Evolutionary conservation across 331 rosid genomes (phyloP).

Genomic region (Rosa hybrid): DNA sequence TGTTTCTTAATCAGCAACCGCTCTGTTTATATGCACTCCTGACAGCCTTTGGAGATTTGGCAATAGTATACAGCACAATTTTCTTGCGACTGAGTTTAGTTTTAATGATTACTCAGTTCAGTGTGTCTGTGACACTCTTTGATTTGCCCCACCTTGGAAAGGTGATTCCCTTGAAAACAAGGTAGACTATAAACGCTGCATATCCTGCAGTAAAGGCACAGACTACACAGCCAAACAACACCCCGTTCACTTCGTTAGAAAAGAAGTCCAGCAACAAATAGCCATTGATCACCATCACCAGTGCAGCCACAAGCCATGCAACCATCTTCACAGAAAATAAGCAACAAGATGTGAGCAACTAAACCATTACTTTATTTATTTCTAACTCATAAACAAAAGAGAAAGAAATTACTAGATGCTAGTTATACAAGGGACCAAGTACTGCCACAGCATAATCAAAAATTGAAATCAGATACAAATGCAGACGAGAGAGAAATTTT

Average conservation of each 20-base stretch:
- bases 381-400: neutral
- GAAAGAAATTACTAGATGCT: neutral
- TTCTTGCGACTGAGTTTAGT: neutral
- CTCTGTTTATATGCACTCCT: neutral
- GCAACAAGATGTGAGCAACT: slow-evolving; percentile 11
- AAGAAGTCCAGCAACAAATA: slow-evolving; percentile 82
- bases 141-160: slow-evolving; percentile 45
- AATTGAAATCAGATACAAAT: neutral
- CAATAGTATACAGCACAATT: slow-evolving; percentile 8
- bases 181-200: slow-evolving; percentile 72
- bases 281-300: slow-evolving; percentile 89
- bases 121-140: slow-evolving; percentile 34
- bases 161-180: slow-evolving; percentile 46
- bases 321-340: slow-evolving; percentile 45
- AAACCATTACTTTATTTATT: neutral
- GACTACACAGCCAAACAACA: slow-evolving; percentile 33
- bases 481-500: neutral
- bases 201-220: slow-evolving; percentile 56
- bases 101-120: slow-evolving; percentile 40
- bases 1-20: slow-evolving; percentile 13
- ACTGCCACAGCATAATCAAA: neutral
- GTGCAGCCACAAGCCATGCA: slow-evolving; percentile 88
- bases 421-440: neutral
- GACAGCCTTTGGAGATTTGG: slow-evolving; percentile 17
- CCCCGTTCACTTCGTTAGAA: slow-evolving; percentile 71